A percentile compares a stretch with the other conserved stretches of the same genome.
These are phyloP conservation scores for Mortierella sp. DNA, from an alignment of 371 early-diverging fungal species.

Conservation along the genomic window DNA sequence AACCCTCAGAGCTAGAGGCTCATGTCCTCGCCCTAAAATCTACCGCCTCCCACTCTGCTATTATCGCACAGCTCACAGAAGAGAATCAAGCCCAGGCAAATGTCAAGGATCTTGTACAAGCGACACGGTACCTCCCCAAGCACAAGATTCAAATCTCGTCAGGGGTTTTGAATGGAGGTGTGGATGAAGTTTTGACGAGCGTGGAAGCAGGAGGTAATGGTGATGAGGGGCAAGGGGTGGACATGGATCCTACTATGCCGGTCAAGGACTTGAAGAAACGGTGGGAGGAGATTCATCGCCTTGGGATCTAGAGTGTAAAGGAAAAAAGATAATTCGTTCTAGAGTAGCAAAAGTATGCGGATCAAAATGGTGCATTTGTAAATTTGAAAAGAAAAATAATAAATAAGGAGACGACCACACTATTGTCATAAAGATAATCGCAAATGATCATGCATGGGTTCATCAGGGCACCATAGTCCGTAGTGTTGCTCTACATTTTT, in stretches of 20 bases:
- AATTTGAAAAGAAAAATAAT: too few relatives aligned
- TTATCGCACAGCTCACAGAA: slow-evolving; percentile 3
- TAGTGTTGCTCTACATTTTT: neutral
- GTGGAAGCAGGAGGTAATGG: neutral
- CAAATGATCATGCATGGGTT: neutral
- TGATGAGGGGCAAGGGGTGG: slow-evolving; percentile 25
- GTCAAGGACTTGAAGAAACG: slow-evolving; percentile 49
- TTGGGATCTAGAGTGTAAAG: slow-evolving; percentile 22
- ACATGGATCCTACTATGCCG: slow-evolving; percentile 34
- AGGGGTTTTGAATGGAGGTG: too few relatives aligned
- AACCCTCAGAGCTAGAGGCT: neutral
- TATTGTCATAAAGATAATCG: neutral
- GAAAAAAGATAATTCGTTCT: neutral
- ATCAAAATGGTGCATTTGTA: neutral
- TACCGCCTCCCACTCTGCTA: neutral
- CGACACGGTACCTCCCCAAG: slow-evolving; percentile 35
- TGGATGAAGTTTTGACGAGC: neutral
- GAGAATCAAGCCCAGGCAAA: neutral
- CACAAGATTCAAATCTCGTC: neutral
- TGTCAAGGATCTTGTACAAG: slow-evolving; percentile 23
- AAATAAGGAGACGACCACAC: too few relatives aligned
- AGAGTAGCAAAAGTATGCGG: too few relatives aligned
- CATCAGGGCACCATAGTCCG: neutral
- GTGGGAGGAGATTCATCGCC: slow-evolving; percentile 46
- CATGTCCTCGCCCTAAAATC: neutral